phyloP scores from a whole-genome alignment of 2,329 filamentous ascomycete genomes.

The Tolypocladium tropicale region DNA sequence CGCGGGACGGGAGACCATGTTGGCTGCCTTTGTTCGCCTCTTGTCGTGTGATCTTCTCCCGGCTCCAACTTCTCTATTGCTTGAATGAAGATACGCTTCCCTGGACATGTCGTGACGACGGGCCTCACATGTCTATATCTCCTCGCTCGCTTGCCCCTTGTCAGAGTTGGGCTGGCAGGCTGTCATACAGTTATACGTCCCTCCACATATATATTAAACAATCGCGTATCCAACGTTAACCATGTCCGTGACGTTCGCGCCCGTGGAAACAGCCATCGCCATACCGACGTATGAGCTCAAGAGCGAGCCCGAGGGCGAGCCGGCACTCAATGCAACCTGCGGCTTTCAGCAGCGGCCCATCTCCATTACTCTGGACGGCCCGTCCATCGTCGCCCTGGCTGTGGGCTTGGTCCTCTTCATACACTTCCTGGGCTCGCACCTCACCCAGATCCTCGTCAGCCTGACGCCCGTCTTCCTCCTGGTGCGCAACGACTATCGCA shows the following conservation, averaged over 20 bases:
- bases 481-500: constrained; percentile 61
- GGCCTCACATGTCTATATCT: not conserved
- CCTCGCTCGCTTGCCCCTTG: not conserved
- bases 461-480: constrained; percentile 37
- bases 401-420: constrained; percentile 39
- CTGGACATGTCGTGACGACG: not conserved
- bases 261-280: constrained; percentile 13
- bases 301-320: not conserved
- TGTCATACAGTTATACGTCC: not conserved
- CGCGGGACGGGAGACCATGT: not conserved
- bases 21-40: not conserved
- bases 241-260: constrained; percentile 18
- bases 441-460: constrained; percentile 39
- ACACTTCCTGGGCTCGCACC: constrained; percentile 36
- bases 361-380: constrained; percentile 41
- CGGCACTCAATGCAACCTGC: not conserved
- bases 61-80: not conserved
- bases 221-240: not conserved
- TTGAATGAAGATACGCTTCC: not conserved
- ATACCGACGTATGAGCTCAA: constrained; percentile 10
- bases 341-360: constrained; percentile 37
- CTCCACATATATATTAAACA: too few relatives aligned
- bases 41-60: not conserved
- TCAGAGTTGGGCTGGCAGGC: not conserved
- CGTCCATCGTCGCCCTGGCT: constrained; percentile 34